Conservation (phyloP, 2,329 filamentous ascomycete genomes). For the Epichloe festucae region DNA sequence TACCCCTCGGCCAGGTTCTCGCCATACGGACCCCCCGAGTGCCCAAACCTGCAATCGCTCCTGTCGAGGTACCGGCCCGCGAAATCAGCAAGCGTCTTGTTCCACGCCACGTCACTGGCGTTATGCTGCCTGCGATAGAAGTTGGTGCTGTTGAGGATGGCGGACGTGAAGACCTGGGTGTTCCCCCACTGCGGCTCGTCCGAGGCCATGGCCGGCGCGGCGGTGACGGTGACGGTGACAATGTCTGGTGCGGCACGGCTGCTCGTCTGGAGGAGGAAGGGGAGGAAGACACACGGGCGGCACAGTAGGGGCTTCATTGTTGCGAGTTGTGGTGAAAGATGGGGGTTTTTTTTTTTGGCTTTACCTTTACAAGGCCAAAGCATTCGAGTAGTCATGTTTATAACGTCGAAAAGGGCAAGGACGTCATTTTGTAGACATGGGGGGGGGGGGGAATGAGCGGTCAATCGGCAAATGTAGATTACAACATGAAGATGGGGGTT, state of each 20-base stretch:
- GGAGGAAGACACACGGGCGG: not conserved
- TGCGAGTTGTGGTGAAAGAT: not conserved
- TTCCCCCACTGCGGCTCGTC: constrained; percentile 4
- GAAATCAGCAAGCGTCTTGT: constrained; percentile 44
- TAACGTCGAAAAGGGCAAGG: too few relatives aligned
- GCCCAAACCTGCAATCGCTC: constrained; percentile 33
- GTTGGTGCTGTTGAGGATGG: constrained; percentile 56
- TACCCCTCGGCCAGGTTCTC: constrained; percentile 5
- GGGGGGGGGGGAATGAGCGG: too few relatives aligned
- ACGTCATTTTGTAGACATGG: too few relatives aligned
- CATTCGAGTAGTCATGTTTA: too few relatives aligned
- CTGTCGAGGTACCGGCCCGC: constrained; percentile 36
- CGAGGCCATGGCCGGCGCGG: not conserved
- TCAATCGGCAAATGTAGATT: too few relatives aligned
- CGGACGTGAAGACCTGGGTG: constrained; percentile 27
- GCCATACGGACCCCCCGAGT: constrained; percentile 45
- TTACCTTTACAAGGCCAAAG: not conserved
- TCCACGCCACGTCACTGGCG: constrained; percentile 48
- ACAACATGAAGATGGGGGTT: too few relatives aligned
- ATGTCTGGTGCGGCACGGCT: not conserved
- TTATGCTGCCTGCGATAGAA: constrained; percentile 50
- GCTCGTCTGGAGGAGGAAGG: not conserved
- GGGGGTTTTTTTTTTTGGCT: too few relatives aligned
- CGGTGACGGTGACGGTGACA: constrained; percentile 3
- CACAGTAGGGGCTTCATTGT: not conserved